Base-by-base conservation (phyloP, 306 rosid genomes). In the Aeschynomene evenia region DNA sequence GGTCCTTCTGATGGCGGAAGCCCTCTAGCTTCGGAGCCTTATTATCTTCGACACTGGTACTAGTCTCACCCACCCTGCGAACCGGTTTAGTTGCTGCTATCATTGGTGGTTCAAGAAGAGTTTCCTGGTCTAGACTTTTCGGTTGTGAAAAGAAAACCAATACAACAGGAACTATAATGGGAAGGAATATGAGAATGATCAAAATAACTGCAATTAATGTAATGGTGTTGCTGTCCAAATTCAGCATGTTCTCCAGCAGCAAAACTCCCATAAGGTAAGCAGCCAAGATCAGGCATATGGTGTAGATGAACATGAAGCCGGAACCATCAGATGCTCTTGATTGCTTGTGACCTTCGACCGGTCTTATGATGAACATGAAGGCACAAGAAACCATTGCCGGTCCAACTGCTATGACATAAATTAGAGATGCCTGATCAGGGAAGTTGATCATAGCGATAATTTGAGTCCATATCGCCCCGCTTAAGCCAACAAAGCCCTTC, bases 401-500 rank as follows among this genome's bases (percentile, higher is more conserved):
- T 10, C 88, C 91, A 36, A 88, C 86, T 9, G 95, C 91, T 23
- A 88, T 73, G 69, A 88, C 86, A 78, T 82, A 84, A 16, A 86
- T 69, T 45, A 85, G 74, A 13, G 88, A 84, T 4, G 92, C 78
- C 21, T 84, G 76, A 66, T 81, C 63, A 15, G 95, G 82, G 60
- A 81, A 9, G 57, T 75, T 66, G 65, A 88, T 53, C 73, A 86
- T 80, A 12, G 76, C 85, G 50, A 83, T 74, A 28, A 88, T 82
- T 72, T 84, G 86, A 66, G 88, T 81, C 80, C 87, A 69, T 24
- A 90, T 86, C 16, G 92, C 91, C n/a, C 86, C 89, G 13, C 91
- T 85, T 39, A 88, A 67, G 29, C 96, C 93, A 1, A 85, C 87
- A 21, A 85, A 91, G 9, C 97, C 97, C 55, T 91, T 91, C 51